Base-by-base conservation (phyloP, 2,329 filamentous ascomycete species). In the Colletotrichum cordylinicola region DNA sequence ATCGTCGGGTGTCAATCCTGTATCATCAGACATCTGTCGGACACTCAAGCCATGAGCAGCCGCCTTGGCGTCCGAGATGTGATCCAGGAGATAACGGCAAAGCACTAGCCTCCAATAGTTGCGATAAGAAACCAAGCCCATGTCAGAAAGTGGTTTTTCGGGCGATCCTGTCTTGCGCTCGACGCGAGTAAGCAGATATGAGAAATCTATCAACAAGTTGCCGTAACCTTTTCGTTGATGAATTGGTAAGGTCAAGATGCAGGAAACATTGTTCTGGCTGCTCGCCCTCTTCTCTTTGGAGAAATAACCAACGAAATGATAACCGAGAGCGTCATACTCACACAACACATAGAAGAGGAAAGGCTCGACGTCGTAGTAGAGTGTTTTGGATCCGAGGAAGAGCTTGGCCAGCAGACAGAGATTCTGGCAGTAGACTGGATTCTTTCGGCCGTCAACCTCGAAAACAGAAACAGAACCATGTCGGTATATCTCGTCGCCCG, bases 301-400 rank as follows among this genome's bases (percentile, higher is more conserved):
- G 81, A 99, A 99, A 83, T 99, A 99, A n/a, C 97, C 97, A 31
- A 98, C 96, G 79, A 99, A 97, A 83, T 98, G 97, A 82, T 97
- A 98, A 21, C 96, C 96, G 21, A 94, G 91, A 72, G 97, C 94
- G 81, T 98, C 95, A 80, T 96, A 96, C 80, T 98, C 97, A 78
- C 96, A 98, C 87, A 98, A 95, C 80, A 98, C 96, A 83, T 98
- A 98, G 87, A 98, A 98, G 8, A 98, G 86, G 83, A 98, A 98
- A 0, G 96, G 97, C 79, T 98, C 96, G 3, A 98, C 96, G 81
- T 98, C 96, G 85, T 98, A 98, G 87, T 98, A 98, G 6, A 98
- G 90, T 0, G 97, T 99, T 84, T 99, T 99, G 70, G 98, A 98
- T 27, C 98, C 97, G n/a, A 99, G 90, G 83, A 99, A 99, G 27